Evolutionary conservation across 2,329 filamentous ascomycete genomes (phyloP).

Genomic region (Neonectria magnoliae): DNA sequence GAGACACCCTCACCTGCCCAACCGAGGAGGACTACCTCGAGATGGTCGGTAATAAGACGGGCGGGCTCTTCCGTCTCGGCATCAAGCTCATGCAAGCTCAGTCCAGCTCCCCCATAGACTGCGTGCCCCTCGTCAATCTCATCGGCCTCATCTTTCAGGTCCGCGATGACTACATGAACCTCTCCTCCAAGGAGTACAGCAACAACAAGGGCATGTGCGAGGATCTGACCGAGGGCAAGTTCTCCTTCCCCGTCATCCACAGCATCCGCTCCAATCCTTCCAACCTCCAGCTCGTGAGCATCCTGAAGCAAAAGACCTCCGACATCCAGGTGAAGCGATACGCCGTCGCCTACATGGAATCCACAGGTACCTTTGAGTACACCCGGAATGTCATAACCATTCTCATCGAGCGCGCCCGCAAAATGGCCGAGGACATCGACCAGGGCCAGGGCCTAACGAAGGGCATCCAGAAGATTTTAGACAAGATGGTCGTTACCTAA

Average conservation of each 20-base stretch:
- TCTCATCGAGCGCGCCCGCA: slow-evolving; percentile 71
- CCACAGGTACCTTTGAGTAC: slow-evolving; percentile 89
- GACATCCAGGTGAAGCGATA: slow-evolving; percentile 92
- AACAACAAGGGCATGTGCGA: slow-evolving; percentile 94
- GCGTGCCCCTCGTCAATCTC: slow-evolving; percentile 84
- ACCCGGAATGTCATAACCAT: slow-evolving; percentile 74
- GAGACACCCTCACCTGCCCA: slow-evolving; percentile 84
- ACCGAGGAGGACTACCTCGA: slow-evolving; percentile 92
- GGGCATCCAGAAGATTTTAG: slow-evolving; percentile 73
- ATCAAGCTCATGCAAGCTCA: slow-evolving; percentile 91
- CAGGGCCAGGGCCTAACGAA: slow-evolving; percentile 64
- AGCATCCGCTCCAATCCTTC: slow-evolving; percentile 80
- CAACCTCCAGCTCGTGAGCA: slow-evolving; percentile 87
- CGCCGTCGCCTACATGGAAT: slow-evolving; percentile 90
- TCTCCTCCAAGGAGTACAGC: slow-evolving; percentile 78
- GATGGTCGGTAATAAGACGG: slow-evolving; percentile 93
- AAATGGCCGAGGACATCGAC: slow-evolving; percentile 72
- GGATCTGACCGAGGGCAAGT: slow-evolving; percentile 96
- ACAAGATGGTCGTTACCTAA: slow-evolving; percentile 64
- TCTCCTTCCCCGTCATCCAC: slow-evolving; percentile 95
- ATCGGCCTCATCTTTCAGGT: slow-evolving; percentile 91
- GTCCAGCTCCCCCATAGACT: slow-evolving; percentile 67
- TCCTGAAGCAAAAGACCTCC: slow-evolving; percentile 87
- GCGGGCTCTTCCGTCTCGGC: slow-evolving; percentile 83
- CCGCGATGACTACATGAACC: slow-evolving; percentile 92